Conservation (phyloP, 208 protist genomes). For the Acanthamoeba triangularis region DNA sequence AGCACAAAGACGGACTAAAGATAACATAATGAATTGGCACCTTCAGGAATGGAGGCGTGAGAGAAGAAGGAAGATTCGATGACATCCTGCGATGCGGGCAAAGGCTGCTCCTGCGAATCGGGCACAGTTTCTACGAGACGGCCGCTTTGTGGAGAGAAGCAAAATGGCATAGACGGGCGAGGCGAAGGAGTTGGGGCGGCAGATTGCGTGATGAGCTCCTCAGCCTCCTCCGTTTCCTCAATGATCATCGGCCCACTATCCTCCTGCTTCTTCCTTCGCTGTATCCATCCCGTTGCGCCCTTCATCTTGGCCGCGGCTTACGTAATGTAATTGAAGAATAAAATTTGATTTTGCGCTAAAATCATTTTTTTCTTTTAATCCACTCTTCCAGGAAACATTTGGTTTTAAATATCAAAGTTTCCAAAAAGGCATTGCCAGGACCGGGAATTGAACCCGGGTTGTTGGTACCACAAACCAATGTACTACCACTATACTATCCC, state of each 20-base stretch:
- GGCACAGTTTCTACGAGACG: neutral
- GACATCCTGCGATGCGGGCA: neutral
- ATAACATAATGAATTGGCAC: neutral
- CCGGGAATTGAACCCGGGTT: constrained; percentile 78
- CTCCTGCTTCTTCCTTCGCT: neutral
- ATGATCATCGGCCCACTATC: neutral
- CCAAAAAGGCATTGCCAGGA: constrained; percentile 18
- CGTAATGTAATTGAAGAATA: too few relatives aligned
- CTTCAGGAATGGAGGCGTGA: neutral
- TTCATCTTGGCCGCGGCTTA: too few relatives aligned
- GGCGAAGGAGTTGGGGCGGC: neutral
- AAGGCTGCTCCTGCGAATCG: neutral
- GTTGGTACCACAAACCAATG: constrained; percentile 78
- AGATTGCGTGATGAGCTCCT: neutral
- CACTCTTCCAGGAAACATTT: too few relatives aligned
- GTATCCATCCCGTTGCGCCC: neutral
- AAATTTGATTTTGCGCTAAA: too few relatives aligned
- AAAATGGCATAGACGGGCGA: neutral
- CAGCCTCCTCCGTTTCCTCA: neutral
- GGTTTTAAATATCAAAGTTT: too few relatives aligned
- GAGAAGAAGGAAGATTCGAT: neutral
- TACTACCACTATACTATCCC: constrained; percentile 78
- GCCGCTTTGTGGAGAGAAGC: neutral
- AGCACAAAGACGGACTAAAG: neutral
- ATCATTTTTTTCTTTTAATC: too few relatives aligned